These are phyloP conservation scores for Ordospora pajunii DNA, from an alignment of 371 early-diverging fungal genomes.

Conservation along the genomic window DNA sequence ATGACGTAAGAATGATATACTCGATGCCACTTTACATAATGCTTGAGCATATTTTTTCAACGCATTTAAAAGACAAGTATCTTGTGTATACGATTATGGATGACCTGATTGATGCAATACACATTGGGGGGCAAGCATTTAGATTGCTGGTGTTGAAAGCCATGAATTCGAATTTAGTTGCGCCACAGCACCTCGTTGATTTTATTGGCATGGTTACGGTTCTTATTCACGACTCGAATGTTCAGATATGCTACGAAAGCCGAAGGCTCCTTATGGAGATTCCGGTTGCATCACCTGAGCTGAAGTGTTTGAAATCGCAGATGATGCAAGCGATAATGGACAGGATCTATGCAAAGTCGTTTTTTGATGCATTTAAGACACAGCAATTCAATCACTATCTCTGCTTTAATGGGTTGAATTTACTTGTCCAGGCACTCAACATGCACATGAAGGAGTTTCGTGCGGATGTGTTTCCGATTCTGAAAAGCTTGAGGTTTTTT, in stretches of 20 bases:
- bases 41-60: neutral
- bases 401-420: conserved; percentile 24
- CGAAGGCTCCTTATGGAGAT: conserved; percentile 8
- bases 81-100: neutral
- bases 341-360: conserved; percentile 10
- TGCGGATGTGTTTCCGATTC: conserved; percentile 8
- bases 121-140: neutral
- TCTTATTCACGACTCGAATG: conserved; percentile 21
- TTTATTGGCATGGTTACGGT: neutral
- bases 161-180: neutral
- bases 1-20: neutral
- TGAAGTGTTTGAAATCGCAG: neutral
- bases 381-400: conserved; percentile 29
- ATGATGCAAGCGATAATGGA: conserved; percentile 30
- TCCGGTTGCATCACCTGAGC: neutral
- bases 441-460: conserved; percentile 16
- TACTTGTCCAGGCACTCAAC: conserved; percentile 17
- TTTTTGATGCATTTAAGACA: neutral
- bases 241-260: neutral
- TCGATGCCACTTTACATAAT: neutral
- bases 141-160: neutral
- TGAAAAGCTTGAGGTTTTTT: neutral
- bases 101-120: neutral
- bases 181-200: neutral
- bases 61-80: neutral